Percentiles rank a stretch among this genome's conserved stretches.
Evolutionary conservation across 352 stramenopile genomes (phyloP).

Genomic region (Phytophthora pluvialis): DNA sequence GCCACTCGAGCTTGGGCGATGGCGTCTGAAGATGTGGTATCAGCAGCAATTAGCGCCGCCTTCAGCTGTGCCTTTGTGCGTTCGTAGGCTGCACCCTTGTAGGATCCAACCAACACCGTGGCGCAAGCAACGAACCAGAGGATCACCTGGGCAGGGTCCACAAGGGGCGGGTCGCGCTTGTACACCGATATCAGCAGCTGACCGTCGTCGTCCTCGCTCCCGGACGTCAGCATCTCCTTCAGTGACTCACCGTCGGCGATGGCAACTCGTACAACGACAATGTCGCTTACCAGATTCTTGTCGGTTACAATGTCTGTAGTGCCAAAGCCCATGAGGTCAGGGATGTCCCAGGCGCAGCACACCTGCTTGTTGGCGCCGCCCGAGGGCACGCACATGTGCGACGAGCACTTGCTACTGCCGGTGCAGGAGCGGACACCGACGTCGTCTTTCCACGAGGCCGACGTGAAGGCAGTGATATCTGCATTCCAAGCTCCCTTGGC

Average conservation of each 20-base stretch:
- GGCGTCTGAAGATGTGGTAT: slow-evolving; percentile 60
- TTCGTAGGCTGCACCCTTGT: slow-evolving; percentile 72
- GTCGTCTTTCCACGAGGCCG: slow-evolving; percentile 37
- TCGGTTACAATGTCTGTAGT: slow-evolving; percentile 40
- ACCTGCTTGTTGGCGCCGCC: slow-evolving; percentile 57
- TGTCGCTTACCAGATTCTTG: slow-evolving; percentile 50
- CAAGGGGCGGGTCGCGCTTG: slow-evolving; percentile 56
- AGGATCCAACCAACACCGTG: slow-evolving; percentile 76
- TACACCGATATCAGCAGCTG: slow-evolving; percentile 68
- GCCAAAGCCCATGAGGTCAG: slow-evolving; percentile 74
- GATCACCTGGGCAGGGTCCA: slow-evolving; percentile 73
- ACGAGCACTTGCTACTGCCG: slow-evolving; percentile 49
- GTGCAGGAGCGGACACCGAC: slow-evolving; percentile 58
- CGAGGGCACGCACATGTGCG: slow-evolving; percentile 68
- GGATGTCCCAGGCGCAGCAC: slow-evolving; percentile 83
- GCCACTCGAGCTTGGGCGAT: slow-evolving; percentile 54
- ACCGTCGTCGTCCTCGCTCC: slow-evolving; percentile 26
- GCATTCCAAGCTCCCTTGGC: slow-evolving; percentile 37
- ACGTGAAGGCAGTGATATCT: slow-evolving; percentile 38
- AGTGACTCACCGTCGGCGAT: slow-evolving; percentile 65
- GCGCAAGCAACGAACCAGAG: slow-evolving; percentile 81
- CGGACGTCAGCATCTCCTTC: slow-evolving; percentile 45
- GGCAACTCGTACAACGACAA: slow-evolving; percentile 75
- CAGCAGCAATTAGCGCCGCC: slow-evolving; percentile 48
- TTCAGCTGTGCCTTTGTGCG: slow-evolving; percentile 70